Conservation (phyloP, 768 basidiomycete species). For the Dioszegia aurantiaca region DNA sequence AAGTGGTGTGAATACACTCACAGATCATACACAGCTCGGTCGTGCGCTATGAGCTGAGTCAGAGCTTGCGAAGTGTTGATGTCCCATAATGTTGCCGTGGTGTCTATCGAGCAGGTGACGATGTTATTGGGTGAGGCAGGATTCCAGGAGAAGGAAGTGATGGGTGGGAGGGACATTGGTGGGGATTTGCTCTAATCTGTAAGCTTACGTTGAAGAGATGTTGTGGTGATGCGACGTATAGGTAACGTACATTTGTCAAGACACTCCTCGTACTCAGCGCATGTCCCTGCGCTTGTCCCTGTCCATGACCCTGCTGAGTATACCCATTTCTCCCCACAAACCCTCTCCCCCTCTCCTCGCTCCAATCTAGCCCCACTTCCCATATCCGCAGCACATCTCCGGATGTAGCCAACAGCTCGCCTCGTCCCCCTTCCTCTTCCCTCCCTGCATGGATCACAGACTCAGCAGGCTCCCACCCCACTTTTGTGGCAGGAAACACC, state of each 20-base stretch:
- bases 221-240: neutral
- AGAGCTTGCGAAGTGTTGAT: conserved; percentile 88
- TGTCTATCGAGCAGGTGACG: conserved; percentile 97
- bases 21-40: conserved; percentile 58
- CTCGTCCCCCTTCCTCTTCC: conserved; percentile 53
- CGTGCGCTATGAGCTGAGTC: conserved; percentile 96
- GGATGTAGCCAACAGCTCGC: conserved; percentile 84
- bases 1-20: conserved; percentile 14
- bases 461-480: conserved; percentile 92
- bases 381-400: conserved; percentile 89
- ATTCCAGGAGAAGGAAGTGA: conserved; percentile 98
- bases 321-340: conserved; percentile 42
- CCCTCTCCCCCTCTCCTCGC: conserved; percentile 42
- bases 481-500: conserved; percentile 86
- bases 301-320: conserved; percentile 17
- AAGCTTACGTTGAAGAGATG: neutral
- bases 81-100: conserved; percentile 99
- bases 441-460: conserved; percentile 51
- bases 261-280: conserved; percentile 38
- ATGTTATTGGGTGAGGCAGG: conserved; percentile 83
- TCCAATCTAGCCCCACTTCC: conserved; percentile 77
- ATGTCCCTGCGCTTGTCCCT: conserved; percentile 16
- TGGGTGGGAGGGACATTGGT: conserved; percentile 75
- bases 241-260: conserved; percentile 41
- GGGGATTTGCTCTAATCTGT: conserved; percentile 75